Percentiles rank a stretch among this genome's conserved stretches.
Conservation (phyloP, 768 basidiomycete species). For the Mycena galopus region DNA sequence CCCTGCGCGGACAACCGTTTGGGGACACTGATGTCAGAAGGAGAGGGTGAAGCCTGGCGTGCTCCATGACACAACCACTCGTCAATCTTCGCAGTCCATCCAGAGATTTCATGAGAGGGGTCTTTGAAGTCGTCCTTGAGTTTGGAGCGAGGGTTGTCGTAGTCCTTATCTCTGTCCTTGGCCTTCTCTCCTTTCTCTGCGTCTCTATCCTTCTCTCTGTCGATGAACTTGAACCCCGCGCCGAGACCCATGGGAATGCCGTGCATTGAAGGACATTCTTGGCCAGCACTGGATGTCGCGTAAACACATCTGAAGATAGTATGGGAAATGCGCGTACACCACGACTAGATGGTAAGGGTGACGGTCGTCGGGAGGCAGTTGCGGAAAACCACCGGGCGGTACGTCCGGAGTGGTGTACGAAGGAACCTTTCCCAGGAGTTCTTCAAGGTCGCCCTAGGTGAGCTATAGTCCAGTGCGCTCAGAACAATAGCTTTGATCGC, state of each 20-base stretch:
- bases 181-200: conserved; percentile 56
- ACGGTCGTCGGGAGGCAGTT: conserved; percentile 59
- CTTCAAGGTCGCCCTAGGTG: conserved; percentile 76
- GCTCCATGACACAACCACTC: conserved; percentile 73
- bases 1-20: conserved; percentile 57
- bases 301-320: conserved; percentile 19
- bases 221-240: conserved; percentile 80
- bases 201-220: conserved; percentile 59
- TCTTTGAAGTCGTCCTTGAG: conserved; percentile 55
- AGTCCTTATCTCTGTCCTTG: conserved; percentile 46
- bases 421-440: conserved; percentile 75
- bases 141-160: conserved; percentile 50
- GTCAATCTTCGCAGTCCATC: conserved; percentile 85
- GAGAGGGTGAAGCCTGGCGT: conserved; percentile 52
- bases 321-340: conserved; percentile 62
- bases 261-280: conserved; percentile 87
- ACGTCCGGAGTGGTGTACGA: conserved; percentile 49
- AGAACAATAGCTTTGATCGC: conserved; percentile 10
- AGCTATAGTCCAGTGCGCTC: conserved; percentile 6
- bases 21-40: conserved; percentile 59
- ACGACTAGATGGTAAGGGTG: conserved; percentile 88
- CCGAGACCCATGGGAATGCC: conserved; percentile 85
- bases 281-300: conserved; percentile 60
- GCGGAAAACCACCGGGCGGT: conserved; percentile 53
- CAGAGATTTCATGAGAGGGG: conserved; percentile 48